A percentile compares a stretch with the other conserved stretches of the same genome.
Evolutionary conservation across 1,284 basidiomycete genomes (phyloP).

Genomic region (Fomitopsis palustris): DNA sequence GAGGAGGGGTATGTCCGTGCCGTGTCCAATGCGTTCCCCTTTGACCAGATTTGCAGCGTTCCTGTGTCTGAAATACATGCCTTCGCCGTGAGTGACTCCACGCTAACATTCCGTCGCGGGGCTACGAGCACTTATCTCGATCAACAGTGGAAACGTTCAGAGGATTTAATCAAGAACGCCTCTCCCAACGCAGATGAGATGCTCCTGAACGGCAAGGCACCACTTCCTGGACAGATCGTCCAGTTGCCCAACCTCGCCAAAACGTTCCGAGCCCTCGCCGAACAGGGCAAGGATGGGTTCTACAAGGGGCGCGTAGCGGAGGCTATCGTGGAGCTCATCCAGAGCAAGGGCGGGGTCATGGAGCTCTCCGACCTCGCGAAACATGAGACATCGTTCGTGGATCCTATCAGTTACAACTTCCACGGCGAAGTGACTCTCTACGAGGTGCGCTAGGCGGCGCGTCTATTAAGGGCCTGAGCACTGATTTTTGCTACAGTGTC

Average conservation of each 20-base stretch:
- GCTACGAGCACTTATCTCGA: too few species aligned
- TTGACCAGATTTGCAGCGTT: slow-evolving; percentile 40
- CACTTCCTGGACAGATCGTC: slow-evolving; percentile 76
- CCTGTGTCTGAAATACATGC: slow-evolving; percentile 81
- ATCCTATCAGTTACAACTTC: slow-evolving; percentile 91
- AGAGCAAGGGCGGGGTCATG: slow-evolving; percentile 87
- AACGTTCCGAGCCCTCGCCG: slow-evolving; percentile 80
- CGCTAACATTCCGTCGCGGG: neutral
- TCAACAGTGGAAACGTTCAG: slow-evolving; percentile 70
- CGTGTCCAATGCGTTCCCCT: neutral
- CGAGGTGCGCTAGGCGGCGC: slow-evolving; percentile 52
- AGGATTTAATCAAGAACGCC: slow-evolving; percentile 74
- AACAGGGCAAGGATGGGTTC: slow-evolving; percentile 85
- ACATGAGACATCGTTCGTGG: slow-evolving; percentile 77
- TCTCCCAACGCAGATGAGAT: slow-evolving; percentile 84
- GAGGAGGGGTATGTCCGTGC: slow-evolving; percentile 69
- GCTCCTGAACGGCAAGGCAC: slow-evolving; percentile 79
- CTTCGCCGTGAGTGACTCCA: slow-evolving; percentile 40
- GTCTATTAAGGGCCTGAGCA: neutral
- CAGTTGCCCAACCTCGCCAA: slow-evolving; percentile 76
- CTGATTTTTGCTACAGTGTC: slow-evolving; percentile 56
- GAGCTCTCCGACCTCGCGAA: slow-evolving; percentile 82
- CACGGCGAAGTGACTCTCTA: slow-evolving; percentile 78
- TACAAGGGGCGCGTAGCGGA: slow-evolving; percentile 89
- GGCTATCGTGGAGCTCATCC: slow-evolving; percentile 83